These are phyloP conservation scores for Eucalyptus cladocalyx DNA, from an alignment of 345 rosid species.

Conservation along the genomic window DNA sequence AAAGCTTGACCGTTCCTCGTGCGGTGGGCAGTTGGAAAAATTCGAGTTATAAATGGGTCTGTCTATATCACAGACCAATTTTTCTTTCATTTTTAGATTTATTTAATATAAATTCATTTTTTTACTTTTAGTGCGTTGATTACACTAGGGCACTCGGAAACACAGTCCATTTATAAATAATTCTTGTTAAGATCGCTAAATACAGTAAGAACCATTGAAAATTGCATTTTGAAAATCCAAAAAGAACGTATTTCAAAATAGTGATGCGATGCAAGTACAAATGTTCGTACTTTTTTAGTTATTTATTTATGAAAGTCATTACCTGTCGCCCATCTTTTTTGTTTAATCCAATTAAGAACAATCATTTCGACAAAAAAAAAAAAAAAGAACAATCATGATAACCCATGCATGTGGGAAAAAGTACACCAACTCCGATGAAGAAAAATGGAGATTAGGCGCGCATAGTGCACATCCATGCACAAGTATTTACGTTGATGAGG, in stretches of 20 bases:
- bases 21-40: neutral
- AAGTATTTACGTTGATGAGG: neutral
- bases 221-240: neutral
- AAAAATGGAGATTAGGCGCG: neutral
- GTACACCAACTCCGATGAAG: neutral
- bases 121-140: neutral
- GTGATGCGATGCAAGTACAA: neutral
- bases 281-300: neutral
- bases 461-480: neutral
- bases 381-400: neutral
- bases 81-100: neutral
- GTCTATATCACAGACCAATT: neutral
- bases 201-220: neutral
- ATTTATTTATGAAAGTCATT: neutral
- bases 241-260: neutral
- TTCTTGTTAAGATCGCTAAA: neutral
- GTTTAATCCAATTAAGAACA: neutral
- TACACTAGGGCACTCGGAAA: neutral
- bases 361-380: neutral
- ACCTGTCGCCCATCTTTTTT: neutral
- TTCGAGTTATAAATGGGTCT: neutral
- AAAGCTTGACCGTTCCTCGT: neutral
- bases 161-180: neutral
- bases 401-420: neutral
- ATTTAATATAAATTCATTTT: neutral